A percentile compares a stretch with the other conserved stretches of the same genome.
Evolutionary conservation across 441 rosid genomes (phyloP).

Genomic region (Biscutella laevigata): DNA sequence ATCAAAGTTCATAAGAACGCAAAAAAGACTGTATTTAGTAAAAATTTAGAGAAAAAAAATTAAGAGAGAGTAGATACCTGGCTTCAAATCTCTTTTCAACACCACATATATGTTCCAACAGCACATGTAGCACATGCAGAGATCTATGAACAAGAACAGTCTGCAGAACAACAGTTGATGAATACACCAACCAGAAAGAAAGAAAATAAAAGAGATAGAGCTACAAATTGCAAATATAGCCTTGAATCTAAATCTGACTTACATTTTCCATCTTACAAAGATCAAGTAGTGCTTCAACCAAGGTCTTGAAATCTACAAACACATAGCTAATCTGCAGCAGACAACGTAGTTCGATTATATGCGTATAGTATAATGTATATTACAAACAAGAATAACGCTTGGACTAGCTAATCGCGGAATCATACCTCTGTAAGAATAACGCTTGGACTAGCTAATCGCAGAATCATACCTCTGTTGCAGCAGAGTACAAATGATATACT

Average conservation of each 20-base stretch:
- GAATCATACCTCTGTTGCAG: slow-evolving; percentile 45
- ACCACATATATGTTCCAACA: slow-evolving; percentile 55
- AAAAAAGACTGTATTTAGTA: slow-evolving; percentile 12
- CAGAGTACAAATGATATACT: slow-evolving; percentile 38
- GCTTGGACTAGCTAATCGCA: not conserved
- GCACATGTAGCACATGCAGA: slow-evolving; percentile 45
- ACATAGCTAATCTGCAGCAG: slow-evolving; percentile 58
- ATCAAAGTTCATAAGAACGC: slow-evolving; percentile 71
- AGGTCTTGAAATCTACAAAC: slow-evolving; percentile 45
- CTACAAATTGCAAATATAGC: not conserved
- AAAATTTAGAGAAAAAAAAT: not conserved
- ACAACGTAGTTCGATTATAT: not conserved
- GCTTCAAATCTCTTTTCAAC: slow-evolving; percentile 33
- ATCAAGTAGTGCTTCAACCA: slow-evolving; percentile 60
- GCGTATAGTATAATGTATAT: not conserved
- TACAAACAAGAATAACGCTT: too few species aligned
- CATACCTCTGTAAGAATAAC: not conserved
- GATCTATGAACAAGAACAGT: slow-evolving; percentile 50
- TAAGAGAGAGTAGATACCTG: slow-evolving; percentile 40
- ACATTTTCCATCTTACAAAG: slow-evolving; percentile 63
- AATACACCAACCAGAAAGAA: slow-evolving; percentile 4
- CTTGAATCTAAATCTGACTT: slow-evolving; percentile 22
- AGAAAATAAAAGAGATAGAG: not conserved
- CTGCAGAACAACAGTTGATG: slow-evolving; percentile 35
- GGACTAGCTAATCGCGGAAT: too few species aligned